phyloP scores from a whole-genome alignment of 345 rosid species.

The Punica granatum region DNA sequence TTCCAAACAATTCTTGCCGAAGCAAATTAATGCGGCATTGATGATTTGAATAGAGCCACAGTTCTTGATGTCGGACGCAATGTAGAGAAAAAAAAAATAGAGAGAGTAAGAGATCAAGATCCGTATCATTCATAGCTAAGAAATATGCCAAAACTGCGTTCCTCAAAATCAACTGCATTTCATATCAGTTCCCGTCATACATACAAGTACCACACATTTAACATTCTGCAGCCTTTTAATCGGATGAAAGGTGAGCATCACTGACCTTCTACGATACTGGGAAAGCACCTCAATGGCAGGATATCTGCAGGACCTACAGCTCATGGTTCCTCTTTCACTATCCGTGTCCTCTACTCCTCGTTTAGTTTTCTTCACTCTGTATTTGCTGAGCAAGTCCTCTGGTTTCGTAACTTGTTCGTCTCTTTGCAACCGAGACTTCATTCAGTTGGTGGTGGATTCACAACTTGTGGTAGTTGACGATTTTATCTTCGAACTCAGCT shows the following conservation, averaged over 20 bases:
- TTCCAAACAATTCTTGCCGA: background rate
- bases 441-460: background rate
- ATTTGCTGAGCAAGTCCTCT: background rate
- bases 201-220: background rate
- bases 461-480: background rate
- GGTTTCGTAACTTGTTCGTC: background rate
- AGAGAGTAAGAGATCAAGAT: background rate
- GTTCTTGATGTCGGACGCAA: background rate
- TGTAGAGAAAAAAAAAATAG: no score
- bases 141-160: no score
- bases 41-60: background rate
- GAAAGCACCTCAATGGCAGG: background rate
- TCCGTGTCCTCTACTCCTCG: background rate
- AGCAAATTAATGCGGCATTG: background rate
- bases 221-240: background rate
- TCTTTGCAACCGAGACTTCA: background rate
- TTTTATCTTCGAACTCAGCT: background rate
- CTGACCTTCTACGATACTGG: background rate
- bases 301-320: background rate
- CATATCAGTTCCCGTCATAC: background rate
- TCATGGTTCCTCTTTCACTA: background rate
- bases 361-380: background rate
- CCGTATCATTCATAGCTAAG: background rate
- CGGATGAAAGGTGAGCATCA: background rate
- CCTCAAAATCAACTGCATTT: background rate